These are phyloP conservation scores for Globisporangium ultimum DNA, from an alignment of 352 stramenopile species.

Conservation along the genomic window DNA sequence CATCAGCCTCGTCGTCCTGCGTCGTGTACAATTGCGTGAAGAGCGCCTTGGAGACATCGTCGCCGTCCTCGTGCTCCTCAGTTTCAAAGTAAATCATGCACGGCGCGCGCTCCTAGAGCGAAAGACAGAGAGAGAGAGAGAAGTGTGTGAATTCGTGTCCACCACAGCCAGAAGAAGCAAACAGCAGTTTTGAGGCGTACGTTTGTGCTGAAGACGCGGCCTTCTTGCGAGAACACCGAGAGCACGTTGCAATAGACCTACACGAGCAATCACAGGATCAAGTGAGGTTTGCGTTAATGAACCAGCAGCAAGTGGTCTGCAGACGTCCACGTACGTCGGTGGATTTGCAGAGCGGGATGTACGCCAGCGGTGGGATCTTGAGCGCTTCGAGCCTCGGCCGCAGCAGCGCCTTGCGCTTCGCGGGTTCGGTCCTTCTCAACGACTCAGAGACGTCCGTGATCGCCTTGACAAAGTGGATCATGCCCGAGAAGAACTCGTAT, in stretches of 20 bases:
- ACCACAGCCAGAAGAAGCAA: not conserved
- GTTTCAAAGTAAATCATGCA: conserved; percentile 75
- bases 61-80: conserved; percentile 34
- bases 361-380: conserved; percentile 49
- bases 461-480: conserved; percentile 80
- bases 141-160: not conserved
- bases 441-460: conserved; percentile 80
- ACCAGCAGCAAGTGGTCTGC: too few relatives aligned
- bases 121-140: not conserved
- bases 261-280: not conserved
- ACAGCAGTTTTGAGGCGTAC: conserved; percentile 19
- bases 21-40: conserved; percentile 53
- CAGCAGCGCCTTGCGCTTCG: conserved; percentile 60
- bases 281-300: not conserved
- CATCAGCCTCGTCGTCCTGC: conserved; percentile 22
- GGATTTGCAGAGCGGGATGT: conserved; percentile 79
- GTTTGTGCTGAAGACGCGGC: conserved; percentile 78
- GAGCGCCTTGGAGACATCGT: conserved; percentile 62
- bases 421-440: conserved; percentile 58
- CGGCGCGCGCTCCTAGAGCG: conserved; percentile 59
- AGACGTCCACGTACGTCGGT: conserved; percentile 42
- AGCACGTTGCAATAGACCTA: conserved; percentile 64
- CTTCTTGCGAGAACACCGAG: conserved; percentile 56
- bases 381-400: conserved; percentile 46
- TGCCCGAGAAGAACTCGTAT: conserved; percentile 79